Evolutionary conservation across 2,329 filamentous ascomycete species (phyloP).

Genomic region (Tolypocladium inflatum): DNA sequence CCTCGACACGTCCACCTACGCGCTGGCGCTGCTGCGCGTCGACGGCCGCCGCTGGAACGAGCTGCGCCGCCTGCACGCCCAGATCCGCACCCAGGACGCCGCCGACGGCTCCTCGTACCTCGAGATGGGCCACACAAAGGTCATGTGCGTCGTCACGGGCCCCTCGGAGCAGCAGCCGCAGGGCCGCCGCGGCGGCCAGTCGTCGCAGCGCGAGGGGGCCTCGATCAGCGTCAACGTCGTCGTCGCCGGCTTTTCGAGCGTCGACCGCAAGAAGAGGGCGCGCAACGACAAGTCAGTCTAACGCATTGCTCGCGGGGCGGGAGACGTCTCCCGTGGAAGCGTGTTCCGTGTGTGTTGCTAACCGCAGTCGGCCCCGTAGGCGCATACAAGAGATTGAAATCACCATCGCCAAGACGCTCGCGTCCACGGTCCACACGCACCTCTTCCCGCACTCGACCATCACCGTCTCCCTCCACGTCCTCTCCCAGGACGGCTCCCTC

Average conservation of each 20-base stretch:
- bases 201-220: slow-evolving; percentile 32
- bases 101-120: slow-evolving; percentile 91
- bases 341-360: no score
- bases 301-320: no score
- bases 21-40: slow-evolving; percentile 71
- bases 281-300: slow-evolving; percentile 66
- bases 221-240: slow-evolving; percentile 74
- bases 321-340: no score
- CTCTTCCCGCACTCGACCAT: slow-evolving; percentile 86
- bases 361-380: slow-evolving; percentile 32
- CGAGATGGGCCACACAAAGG: slow-evolving; percentile 95
- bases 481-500: slow-evolving; percentile 82
- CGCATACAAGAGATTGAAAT: slow-evolving; percentile 72
- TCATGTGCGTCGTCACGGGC: slow-evolving; percentile 85
- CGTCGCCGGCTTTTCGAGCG: slow-evolving; percentile 78
- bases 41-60: slow-evolving; percentile 95
- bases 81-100: slow-evolving; percentile 85
- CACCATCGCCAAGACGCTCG: slow-evolving; percentile 68
- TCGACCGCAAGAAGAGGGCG: slow-evolving; percentile 70
- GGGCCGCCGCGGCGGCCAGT: slow-evolving; percentile 28
- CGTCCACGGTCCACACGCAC: slow-evolving; percentile 70
- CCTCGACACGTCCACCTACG: slow-evolving; percentile 88
- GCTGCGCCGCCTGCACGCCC: slow-evolving; percentile 75
- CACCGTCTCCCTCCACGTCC: slow-evolving; percentile 71
- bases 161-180: slow-evolving; percentile 56